Evolutionary conservation across 2,329 filamentous ascomycete genomes (phyloP), one percentile per base, ranked within the genome.

Genomic region (Curvularia sp.): DNA sequence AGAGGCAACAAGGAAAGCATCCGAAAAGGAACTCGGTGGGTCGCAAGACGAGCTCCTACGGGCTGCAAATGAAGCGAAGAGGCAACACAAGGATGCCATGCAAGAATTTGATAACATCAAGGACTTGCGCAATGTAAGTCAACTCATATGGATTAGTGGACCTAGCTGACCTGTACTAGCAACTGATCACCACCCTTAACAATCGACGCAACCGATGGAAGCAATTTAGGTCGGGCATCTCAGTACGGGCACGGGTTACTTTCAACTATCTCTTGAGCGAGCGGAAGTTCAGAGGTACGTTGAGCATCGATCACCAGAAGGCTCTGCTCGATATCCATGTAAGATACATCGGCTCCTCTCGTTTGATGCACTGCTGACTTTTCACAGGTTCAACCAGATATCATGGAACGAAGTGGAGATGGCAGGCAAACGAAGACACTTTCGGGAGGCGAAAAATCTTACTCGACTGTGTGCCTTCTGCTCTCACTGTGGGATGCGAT

Each of bases 401-500:
- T 84, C 47, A 95, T 90, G 21, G 88, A 85, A 65, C 86, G 84
- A 66, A 88, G 85, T 60, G 86, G 85, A 21, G 83, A 85, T 3
- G 93, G 92, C 2, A 87, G 94, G 49, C 90, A 91, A 70, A 94
- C 95, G 23, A 96, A 92, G 79, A 98, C 94, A 0, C 82, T 99
- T 1, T 97, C 93, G 8, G 95, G 95, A 52, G 95, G 95, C 28
- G 95, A 99, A 76, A 99, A 99, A 77, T 98, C 94, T 0, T 99
- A 98, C 76, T 96, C 93, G 3, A 97, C 94, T 3, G 96, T 98
- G 59, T 99, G 95, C 78, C 85, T 99, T 68, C 81, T 99, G 53
- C 83, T 99, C 30, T 87, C 93, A 2, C 89, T 99, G 18, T 99
- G 95, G 95, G 95, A 99, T 74, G 94, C 95, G 28, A 99, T 99